These are phyloP conservation scores for Globisporangium acanthophoron DNA, from an alignment of 352 stramenopile species.

Conservation along the genomic window DNA sequence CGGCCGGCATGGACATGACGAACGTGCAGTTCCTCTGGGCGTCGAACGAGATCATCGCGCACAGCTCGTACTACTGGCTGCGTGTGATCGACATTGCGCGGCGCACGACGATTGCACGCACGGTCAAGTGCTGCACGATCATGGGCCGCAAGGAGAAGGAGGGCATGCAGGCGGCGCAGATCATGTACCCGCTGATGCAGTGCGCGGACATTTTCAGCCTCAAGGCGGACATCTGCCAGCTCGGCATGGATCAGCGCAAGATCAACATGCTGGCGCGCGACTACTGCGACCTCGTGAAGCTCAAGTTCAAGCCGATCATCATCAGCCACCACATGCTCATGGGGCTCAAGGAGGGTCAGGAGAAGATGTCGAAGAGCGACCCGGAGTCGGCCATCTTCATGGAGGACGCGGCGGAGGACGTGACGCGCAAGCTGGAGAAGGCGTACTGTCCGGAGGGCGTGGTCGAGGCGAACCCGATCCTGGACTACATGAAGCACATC, in stretches of 20 bases:
- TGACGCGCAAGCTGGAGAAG: slow-evolving; percentile 98
- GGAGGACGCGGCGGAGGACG: slow-evolving; percentile 94
- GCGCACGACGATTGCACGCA: slow-evolving; percentile 89
- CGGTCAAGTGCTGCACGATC: slow-evolving; percentile 99
- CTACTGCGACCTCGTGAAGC: slow-evolving; percentile 96
- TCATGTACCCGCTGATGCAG: slow-evolving; percentile 98
- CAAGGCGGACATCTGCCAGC: slow-evolving; percentile 98
- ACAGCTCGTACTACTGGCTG: slow-evolving; percentile 90
- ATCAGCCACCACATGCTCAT: slow-evolving; percentile 99
- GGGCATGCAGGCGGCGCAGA: slow-evolving; percentile 91
- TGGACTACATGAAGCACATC: slow-evolving; percentile 98
- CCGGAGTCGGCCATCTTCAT: slow-evolving; percentile 99
- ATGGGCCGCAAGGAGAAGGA: slow-evolving; percentile 95
- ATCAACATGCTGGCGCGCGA: slow-evolving; percentile 98
- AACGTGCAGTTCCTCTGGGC: slow-evolving; percentile 99
- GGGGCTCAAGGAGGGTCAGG: slow-evolving; percentile 97
- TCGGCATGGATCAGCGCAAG: slow-evolving; percentile 99
- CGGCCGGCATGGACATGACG: slow-evolving; percentile 97
- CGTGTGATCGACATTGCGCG: slow-evolving; percentile 93
- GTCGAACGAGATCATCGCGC: slow-evolving; percentile 92
- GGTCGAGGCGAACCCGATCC: slow-evolving; percentile 92
- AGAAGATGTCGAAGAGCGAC: slow-evolving; percentile 99
- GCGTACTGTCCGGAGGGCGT: slow-evolving; percentile 93
- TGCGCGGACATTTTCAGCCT: slow-evolving; percentile 99
- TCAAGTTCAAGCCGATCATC: slow-evolving; percentile 94